phyloP scores from a whole-genome alignment of 768 basidiomycete species.

The Mycena metata region DNA sequence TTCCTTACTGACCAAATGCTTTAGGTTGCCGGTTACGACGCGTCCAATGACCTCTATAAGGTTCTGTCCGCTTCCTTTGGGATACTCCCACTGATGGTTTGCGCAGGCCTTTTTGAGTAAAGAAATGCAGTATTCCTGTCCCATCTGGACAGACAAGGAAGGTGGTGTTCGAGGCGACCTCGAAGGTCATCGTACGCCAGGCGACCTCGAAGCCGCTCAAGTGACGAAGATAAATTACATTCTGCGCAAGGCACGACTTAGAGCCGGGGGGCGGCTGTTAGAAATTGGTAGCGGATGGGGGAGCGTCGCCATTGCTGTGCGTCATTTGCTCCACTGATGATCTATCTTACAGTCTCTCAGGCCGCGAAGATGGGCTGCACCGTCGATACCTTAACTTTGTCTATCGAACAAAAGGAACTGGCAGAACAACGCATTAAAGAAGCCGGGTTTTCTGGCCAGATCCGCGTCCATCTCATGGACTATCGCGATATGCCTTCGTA shows the following conservation, averaged over 20 bases:
- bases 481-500: slow-evolving; percentile 58
- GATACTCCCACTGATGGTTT: not conserved
- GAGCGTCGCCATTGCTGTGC: slow-evolving; percentile 53
- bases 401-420: slow-evolving; percentile 58
- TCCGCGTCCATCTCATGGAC: slow-evolving; percentile 61
- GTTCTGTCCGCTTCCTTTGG: slow-evolving; percentile 38
- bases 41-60: slow-evolving; percentile 73
- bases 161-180: slow-evolving; percentile 65
- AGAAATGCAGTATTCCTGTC: slow-evolving; percentile 81
- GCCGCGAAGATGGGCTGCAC: slow-evolving; percentile 55
- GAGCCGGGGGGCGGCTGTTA: slow-evolving; percentile 57
- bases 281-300: slow-evolving; percentile 69
- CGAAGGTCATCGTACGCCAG: slow-evolving; percentile 42
- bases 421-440: slow-evolving; percentile 55
- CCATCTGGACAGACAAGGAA: slow-evolving; percentile 68
- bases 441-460: slow-evolving; percentile 53
- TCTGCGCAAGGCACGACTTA: slow-evolving; percentile 57
- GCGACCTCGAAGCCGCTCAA: slow-evolving; percentile 53
- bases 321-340: not conserved
- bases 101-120: slow-evolving; percentile 64
- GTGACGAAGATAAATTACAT: slow-evolving; percentile 57
- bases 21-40: slow-evolving; percentile 68
- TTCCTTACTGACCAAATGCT: not conserved
- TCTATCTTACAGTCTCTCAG: slow-evolving; percentile 29
- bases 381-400: slow-evolving; percentile 65